Evolutionary conservation across 495 filamentous ascomycete species (phyloP).

Genomic region (Venustampulla echinocandica): DNA sequence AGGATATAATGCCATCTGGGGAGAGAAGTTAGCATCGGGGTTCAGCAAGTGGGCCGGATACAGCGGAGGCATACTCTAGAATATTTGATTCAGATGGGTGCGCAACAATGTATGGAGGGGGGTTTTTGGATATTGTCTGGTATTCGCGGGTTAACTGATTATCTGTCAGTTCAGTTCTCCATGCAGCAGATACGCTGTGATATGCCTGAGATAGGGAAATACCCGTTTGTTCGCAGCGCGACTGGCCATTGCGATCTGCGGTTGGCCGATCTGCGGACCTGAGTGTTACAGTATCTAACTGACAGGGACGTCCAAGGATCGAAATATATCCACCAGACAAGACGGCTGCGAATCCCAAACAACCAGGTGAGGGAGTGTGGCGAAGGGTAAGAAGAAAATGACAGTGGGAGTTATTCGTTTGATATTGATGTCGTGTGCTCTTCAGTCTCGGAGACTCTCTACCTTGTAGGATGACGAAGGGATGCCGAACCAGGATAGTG

Average conservation of each 20-base stretch:
- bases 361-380: too few relatives aligned
- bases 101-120: conserved; percentile 85
- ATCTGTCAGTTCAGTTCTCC: too few relatives aligned
- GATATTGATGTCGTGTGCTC: too few relatives aligned
- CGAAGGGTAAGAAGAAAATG: too few relatives aligned
- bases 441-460: too few relatives aligned
- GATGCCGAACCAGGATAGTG: too few relatives aligned
- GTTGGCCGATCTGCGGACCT: conserved; percentile 1
- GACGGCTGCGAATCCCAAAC: too few relatives aligned
- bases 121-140: conserved; percentile 81
- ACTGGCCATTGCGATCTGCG: conserved; percentile 54
- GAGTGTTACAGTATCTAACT: too few relatives aligned
- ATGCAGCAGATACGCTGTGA: not conserved
- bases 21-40: conserved; percentile 4
- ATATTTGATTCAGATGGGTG: conserved; percentile 95
- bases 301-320: too few relatives aligned
- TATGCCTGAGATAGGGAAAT: conserved; percentile 19
- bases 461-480: too few relatives aligned
- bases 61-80: conserved; percentile 56
- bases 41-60: not conserved
- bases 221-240: conserved; percentile 78
- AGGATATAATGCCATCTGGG: conserved; percentile 99
- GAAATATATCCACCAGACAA: too few relatives aligned
- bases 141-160: conserved; percentile 88
- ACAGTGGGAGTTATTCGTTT: too few relatives aligned